Percentiles rank a stretch among this genome's conserved stretches.
Evolutionary conservation across 106 monocot species (phyloP).

Genomic region (Dendrobium huoshanense): DNA sequence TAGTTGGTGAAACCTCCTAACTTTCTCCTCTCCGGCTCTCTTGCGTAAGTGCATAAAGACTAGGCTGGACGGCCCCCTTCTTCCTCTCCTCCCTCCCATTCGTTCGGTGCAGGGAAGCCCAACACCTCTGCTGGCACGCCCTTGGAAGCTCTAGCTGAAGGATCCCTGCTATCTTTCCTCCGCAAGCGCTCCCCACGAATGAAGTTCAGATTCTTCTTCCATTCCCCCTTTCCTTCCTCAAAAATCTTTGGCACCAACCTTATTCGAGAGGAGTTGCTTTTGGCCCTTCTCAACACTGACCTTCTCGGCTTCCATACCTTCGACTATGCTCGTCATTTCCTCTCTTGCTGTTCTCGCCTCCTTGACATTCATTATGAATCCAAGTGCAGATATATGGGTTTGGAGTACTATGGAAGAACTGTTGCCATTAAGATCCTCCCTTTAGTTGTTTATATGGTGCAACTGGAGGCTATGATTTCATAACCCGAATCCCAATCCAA

Average conservation of each 20-base stretch:
- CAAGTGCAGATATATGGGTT: conserved; percentile 27
- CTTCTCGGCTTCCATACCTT: conserved; percentile 59
- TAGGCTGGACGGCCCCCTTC: too few species aligned
- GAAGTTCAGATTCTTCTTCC: conserved; percentile 54
- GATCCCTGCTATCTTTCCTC: conserved; percentile 41
- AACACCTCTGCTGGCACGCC: too few species aligned
- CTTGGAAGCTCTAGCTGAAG: too few species aligned
- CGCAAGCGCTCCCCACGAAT: conserved; percentile 26
- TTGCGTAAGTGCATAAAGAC: too few species aligned
- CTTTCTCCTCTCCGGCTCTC: too few species aligned
- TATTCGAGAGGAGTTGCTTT: conserved; percentile 32
- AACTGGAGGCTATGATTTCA: conserved; percentile 16
- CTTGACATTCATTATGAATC: conserved; percentile 41
- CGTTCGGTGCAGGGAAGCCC: too few species aligned
- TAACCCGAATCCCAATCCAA: conserved; percentile 17
- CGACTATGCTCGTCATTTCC: conserved; percentile 54
- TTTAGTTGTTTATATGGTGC: conserved; percentile 30
- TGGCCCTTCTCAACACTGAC: conserved; percentile 42
- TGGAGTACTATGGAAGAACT: conserved; percentile 44
- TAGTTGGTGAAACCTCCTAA: too few species aligned
- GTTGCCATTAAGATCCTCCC: conserved; percentile 49
- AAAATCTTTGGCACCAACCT: conserved; percentile 43
- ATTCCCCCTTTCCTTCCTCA: conserved; percentile 50
- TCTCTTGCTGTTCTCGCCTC: conserved; percentile 45
- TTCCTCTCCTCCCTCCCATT: too few species aligned